Evolutionary conservation across 257 asterid species (phyloP).

Genomic region (Leptodermis oblonga): DNA sequence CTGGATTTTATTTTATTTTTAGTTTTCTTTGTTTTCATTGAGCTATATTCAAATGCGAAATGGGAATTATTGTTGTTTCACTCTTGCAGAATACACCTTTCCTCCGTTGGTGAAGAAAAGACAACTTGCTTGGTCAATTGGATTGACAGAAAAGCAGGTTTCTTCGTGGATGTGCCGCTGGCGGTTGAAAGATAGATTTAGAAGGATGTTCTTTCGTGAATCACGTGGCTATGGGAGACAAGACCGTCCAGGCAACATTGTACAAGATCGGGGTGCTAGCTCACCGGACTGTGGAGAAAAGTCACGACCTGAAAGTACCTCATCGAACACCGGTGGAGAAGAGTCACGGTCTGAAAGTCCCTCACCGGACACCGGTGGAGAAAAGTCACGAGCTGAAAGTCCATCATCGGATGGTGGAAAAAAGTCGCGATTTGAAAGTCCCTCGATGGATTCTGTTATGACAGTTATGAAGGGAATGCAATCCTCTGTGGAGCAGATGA

Average conservation of each 20-base stretch:
- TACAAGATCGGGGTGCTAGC: slow-evolving; percentile 84
- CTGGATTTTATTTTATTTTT: slow-evolving; percentile 7
- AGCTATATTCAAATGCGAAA: slow-evolving; percentile 7
- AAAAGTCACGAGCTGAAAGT: too few relatives aligned
- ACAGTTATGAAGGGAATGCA: too few relatives aligned
- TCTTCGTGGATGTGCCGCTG: slow-evolving; percentile 98
- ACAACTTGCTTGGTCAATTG: slow-evolving; percentile 65
- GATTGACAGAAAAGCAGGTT: slow-evolving; percentile 91
- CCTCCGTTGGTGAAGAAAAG: slow-evolving; percentile 68
- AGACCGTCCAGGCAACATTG: slow-evolving; percentile 68
- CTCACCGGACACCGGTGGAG: too few relatives aligned
- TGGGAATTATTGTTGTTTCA: too few relatives aligned
- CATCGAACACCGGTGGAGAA: too few relatives aligned
- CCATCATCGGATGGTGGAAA: too few relatives aligned
- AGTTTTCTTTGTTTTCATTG: background rate
- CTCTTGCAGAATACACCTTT: slow-evolving; percentile 69
- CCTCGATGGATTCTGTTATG: too few relatives aligned
- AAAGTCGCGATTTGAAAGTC: too few relatives aligned
- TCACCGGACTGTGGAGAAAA: too few relatives aligned
- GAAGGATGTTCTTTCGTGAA: slow-evolving; percentile 49
- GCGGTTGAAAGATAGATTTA: slow-evolving; percentile 88
- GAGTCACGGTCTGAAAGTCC: too few relatives aligned
- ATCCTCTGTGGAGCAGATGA: too few relatives aligned
- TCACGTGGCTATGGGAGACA: slow-evolving; percentile 40
- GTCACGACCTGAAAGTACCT: too few relatives aligned